A percentile compares a stretch with the other conserved stretches of the same genome.
phyloP scores from a whole-genome alignment of 2,329 filamentous ascomycete species.

The Ophiocordyceps camponoti-rufipedis region DNA sequence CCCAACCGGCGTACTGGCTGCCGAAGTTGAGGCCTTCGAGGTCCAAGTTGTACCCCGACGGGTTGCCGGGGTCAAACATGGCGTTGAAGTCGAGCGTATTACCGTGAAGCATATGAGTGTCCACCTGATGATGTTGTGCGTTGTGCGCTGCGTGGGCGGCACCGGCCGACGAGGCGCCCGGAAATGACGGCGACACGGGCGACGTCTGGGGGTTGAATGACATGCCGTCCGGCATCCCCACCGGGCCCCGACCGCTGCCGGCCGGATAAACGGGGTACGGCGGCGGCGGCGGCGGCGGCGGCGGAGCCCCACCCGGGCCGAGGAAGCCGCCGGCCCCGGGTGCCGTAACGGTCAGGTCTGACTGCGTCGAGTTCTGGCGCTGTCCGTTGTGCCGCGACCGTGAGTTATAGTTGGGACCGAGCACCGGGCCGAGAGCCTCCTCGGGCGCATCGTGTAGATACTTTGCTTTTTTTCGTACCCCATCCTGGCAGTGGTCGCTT shows the following conservation, averaged over 20 bases:
- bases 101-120: slow-evolving; percentile 26
- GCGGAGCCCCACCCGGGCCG: slow-evolving; percentile 22
- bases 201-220: slow-evolving; percentile 49
- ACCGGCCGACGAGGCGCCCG: slow-evolving; percentile 23
- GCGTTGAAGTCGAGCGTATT: slow-evolving; percentile 34
- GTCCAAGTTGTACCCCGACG: slow-evolving; percentile 88
- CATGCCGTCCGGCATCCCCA: slow-evolving; percentile 28
- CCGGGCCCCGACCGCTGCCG: slow-evolving; percentile 21
- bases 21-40: slow-evolving; percentile 77
- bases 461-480: slow-evolving; percentile 95
- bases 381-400: slow-evolving; percentile 25
- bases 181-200: slow-evolving; percentile 58
- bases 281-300: too few species aligned
- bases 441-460: slow-evolving; percentile 93
- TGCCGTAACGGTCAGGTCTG: slow-evolving; percentile 22
- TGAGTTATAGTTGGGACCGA: slow-evolving; percentile 52
- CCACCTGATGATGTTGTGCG: slow-evolving; percentile 25
- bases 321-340: slow-evolving; percentile 27
- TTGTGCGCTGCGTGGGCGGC: slow-evolving; percentile 12
- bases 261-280: slow-evolving; percentile 33
- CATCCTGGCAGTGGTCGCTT: slow-evolving; percentile 83
- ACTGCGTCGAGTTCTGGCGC: slow-evolving; percentile 27
- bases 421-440: slow-evolving; percentile 73
- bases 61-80: slow-evolving; percentile 81
- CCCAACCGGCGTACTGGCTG: slow-evolving; percentile 86